Percentiles rank a stretch among this genome's conserved stretches.
Conservation (phyloP, 2,329 filamentous ascomycete genomes). For the Xylaria sp. region DNA sequence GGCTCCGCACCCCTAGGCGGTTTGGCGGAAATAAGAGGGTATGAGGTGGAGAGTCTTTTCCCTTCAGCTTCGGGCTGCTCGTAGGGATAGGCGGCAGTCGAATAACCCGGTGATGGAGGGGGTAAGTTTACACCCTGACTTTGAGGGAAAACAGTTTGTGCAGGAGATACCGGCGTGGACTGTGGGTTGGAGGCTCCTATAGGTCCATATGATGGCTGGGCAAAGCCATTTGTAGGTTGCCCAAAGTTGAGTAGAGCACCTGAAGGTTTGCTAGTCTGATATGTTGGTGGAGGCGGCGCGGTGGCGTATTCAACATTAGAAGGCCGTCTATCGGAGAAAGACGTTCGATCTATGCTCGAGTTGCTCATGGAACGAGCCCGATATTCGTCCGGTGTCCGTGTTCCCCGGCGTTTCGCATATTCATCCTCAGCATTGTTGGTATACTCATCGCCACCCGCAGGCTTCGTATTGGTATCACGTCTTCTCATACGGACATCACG, state of each 20-base stretch:
- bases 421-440: constrained; percentile 71
- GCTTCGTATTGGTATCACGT: constrained; percentile 79
- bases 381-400: constrained; percentile 49
- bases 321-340: constrained; percentile 45
- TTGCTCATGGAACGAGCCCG: constrained; percentile 49
- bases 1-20: constrained; percentile 37
- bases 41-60: constrained; percentile 43
- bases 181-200: constrained; percentile 42
- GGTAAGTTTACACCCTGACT: constrained; percentile 27
- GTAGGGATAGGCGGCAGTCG: constrained; percentile 39
- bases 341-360: constrained; percentile 48
- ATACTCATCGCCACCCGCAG: constrained; percentile 56
- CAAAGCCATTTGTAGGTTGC: constrained; percentile 40
- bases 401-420: constrained; percentile 45
- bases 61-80: constrained; percentile 43
- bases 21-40: constrained; percentile 42
- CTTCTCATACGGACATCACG: constrained; percentile 94
- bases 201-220: constrained; percentile 47
- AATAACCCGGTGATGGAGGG: constrained; percentile 35
- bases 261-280: constrained; percentile 43
- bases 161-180: constrained; percentile 48
- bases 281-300: constrained; percentile 46
- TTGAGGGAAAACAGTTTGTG: constrained; percentile 45
- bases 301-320: constrained; percentile 48
- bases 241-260: constrained; percentile 46